Evolutionary conservation across 1,139 yeast species (phyloP).

Genomic region (Zygoascus meyerae): DNA sequence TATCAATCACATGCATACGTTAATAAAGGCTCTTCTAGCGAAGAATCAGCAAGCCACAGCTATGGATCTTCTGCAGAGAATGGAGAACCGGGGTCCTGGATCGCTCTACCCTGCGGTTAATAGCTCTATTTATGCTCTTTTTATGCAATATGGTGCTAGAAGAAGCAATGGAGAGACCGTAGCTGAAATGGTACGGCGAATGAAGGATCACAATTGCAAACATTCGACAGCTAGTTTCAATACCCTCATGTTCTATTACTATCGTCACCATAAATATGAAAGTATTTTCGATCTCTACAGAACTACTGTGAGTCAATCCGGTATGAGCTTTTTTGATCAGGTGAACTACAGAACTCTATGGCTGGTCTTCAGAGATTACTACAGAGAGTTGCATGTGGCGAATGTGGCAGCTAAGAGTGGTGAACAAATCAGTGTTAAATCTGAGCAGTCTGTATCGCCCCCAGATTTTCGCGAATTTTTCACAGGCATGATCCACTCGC

Average conservation of each 20-base stretch:
- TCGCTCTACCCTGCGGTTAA: constrained; percentile 18
- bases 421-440: background rate
- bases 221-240: constrained; percentile 20
- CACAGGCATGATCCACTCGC: constrained; percentile 17
- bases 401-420: background rate
- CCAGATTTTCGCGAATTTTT: constrained; percentile 18
- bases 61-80: constrained; percentile 17
- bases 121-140: constrained; percentile 22
- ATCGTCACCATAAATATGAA: constrained; percentile 20
- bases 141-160: constrained; percentile 26
- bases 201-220: constrained; percentile 15
- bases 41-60: constrained; percentile 20
- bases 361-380: constrained; percentile 25
- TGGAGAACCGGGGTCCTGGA: constrained; percentile 17
- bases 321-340: constrained; percentile 13
- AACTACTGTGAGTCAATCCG: constrained; percentile 10
- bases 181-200: constrained; percentile 17
- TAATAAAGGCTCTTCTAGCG: constrained; percentile 22
- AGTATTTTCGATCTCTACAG: constrained; percentile 17
- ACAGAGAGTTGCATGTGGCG: constrained; percentile 11
- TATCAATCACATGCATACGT: constrained; percentile 16
- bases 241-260: constrained; percentile 21
- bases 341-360: constrained; percentile 23
- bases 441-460: background rate
- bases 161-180: constrained; percentile 19